Conservation (phyloP, 2,329 filamentous ascomycete species). For the Colletotrichum navitas region DNA sequence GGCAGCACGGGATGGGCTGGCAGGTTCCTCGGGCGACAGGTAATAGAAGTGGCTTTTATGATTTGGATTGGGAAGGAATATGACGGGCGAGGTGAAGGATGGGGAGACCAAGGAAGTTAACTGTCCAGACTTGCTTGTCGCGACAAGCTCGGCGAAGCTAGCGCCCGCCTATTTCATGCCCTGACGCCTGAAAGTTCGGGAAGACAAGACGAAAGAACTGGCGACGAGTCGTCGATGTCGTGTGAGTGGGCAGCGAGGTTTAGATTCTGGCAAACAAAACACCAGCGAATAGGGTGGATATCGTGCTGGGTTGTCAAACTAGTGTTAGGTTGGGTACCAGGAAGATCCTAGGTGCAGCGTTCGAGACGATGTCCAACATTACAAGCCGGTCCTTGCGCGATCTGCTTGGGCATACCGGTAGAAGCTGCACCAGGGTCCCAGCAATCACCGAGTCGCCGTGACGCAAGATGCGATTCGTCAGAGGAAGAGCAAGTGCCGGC, state of each 20-base stretch:
- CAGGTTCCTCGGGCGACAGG: conserved; percentile 35
- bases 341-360: conserved; percentile 56
- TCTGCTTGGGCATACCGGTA: conserved; percentile 53
- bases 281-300: conserved; percentile 48
- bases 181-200: conserved; percentile 41
- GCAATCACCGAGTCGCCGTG: conserved; percentile 43
- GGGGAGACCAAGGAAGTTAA: conserved; percentile 41
- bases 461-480: conserved; percentile 43
- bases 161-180: conserved; percentile 41
- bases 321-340: conserved; percentile 54
- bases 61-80: conserved; percentile 39
- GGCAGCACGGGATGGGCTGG: conserved; percentile 41
- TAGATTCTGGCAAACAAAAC: conserved; percentile 44
- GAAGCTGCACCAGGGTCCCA: conserved; percentile 58
- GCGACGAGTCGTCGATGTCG: conserved; percentile 43
- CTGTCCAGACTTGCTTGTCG: conserved; percentile 41
- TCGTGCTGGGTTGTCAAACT: conserved; percentile 53
- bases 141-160: conserved; percentile 43
- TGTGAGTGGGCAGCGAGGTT: conserved; percentile 42
- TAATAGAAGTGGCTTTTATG: conserved; percentile 42
- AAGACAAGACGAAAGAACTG: conserved; percentile 41
- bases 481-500: conserved; percentile 27
- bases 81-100: conserved; percentile 35
- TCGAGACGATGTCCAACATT: conserved; percentile 53
- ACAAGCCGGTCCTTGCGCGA: conserved; percentile 58